Evolutionary conservation across 2,329 filamentous ascomycete genomes (phyloP), one percentile per base, ranked within the genome.

Genomic region (Aureobasidium sp.): DNA sequence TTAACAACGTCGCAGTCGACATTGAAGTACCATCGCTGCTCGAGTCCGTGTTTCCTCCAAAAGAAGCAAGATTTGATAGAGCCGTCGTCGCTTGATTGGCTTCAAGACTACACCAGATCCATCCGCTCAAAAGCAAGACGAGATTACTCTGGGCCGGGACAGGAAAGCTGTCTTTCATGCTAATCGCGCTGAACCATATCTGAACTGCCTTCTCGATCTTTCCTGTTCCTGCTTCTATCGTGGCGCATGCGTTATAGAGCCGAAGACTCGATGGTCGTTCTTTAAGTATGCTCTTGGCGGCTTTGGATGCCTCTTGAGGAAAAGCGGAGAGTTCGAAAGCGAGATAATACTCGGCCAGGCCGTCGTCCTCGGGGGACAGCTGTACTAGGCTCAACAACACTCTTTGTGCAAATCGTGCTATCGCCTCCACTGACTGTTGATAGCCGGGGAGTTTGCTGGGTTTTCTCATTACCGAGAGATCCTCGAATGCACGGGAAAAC

Each of bases 171-270:
- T 64, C 63, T 51, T 70, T 74, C 74, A 83, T 79, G 2, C 72
- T 72, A n/a, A 88, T 71, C 1, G 88, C 84, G 1, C 85, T 84
- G 1, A 74, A 66, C 61, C 91, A 79, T 0, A 93, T 82, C 48
- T 80, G 81, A 19, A 75, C 70, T 4, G 85, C 83, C 41, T 80
- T 71, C 0, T 79, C 74, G 1, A 64, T 59, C 21, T 85, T 83
- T 0, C 76, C 79, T 25, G 76, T 77, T 1, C 73, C 71, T 59
- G 70, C 75, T 66, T 95, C 88, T 3, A 89, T 80, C 12, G 88
- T 69, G 0, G 85, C 88, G 63, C 91, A 95, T 0, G 83, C 81
- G 59, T 89, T 86, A 68, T 94, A 96, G 0, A 96, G 72, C 12
- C 75, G 72, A 3, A 87, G 66, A 60, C 81, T 85, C 1, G 79